A percentile compares a stretch with the other conserved stretches of the same genome.
Conservation (phyloP, 345 rosid species). For the Linum lewisii region DNA sequence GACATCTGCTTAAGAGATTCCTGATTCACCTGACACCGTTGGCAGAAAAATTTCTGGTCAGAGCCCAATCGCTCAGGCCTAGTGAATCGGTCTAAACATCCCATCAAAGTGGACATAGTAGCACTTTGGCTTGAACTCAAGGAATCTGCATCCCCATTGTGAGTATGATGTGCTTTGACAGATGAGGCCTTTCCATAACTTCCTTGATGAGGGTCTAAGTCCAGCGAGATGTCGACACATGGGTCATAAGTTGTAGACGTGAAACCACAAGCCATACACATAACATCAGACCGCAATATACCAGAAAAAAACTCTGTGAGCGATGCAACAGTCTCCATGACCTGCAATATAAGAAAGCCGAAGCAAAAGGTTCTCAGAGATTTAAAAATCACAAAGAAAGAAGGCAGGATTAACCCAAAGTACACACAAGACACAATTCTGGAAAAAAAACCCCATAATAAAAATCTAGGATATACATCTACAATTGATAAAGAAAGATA, state of each 20-base stretch:
- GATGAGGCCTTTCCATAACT: constrained; percentile 28
- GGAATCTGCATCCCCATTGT: constrained; percentile 39
- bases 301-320: constrained; percentile 91
- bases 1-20: constrained; percentile 87
- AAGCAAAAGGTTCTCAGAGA: constrained; percentile 8
- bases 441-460: too few relatives aligned
- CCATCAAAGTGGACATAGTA: constrained; percentile 52
- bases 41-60: constrained; percentile 82
- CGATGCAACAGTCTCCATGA: constrained; percentile 77
- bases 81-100: constrained; percentile 79
- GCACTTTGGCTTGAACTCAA: constrained; percentile 25
- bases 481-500: too few relatives aligned
- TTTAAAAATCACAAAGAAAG: too few relatives aligned
- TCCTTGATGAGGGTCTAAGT: constrained; percentile 46
- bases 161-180: constrained; percentile 27
- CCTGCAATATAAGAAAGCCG: constrained; percentile 29
- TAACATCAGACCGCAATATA: constrained; percentile 78
- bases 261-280: constrained; percentile 74
- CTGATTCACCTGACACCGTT: constrained; percentile 64
- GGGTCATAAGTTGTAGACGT: constrained; percentile 91
- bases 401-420: too few relatives aligned
- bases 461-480: too few relatives aligned
- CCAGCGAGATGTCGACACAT: constrained; percentile 80
- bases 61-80: constrained; percentile 74
- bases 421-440: too few relatives aligned